These are phyloP conservation scores for Kuraishia capsulata DNA, from an alignment of 805 yeast genomes.

Conservation along the genomic window DNA sequence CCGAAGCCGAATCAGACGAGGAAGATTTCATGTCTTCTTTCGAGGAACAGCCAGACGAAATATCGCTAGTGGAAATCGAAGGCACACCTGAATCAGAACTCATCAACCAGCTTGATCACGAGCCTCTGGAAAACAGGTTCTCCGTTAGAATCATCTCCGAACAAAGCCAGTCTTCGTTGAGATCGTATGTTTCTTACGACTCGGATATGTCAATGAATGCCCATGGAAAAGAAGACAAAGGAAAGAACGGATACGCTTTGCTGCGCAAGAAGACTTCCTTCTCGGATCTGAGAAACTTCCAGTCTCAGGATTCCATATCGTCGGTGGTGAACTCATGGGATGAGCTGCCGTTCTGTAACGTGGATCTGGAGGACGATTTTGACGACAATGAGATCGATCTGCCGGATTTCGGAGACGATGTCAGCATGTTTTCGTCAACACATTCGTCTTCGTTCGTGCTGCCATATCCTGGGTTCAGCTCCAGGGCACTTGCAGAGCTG, in stretches of 20 bases:
- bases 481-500: constrained; percentile 61
- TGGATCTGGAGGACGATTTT: not conserved
- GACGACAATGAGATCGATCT: constrained; percentile 4
- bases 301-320: not conserved
- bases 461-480: constrained; percentile 38
- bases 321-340: constrained; percentile 6
- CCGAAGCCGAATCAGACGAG: constrained; percentile 2
- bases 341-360: not conserved
- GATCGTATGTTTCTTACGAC: constrained; percentile 53
- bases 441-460: constrained; percentile 20
- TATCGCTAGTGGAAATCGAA: not conserved
- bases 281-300: constrained; percentile 30
- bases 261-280: constrained; percentile 42
- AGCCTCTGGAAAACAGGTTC: constrained; percentile 7
- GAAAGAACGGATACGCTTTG: constrained; percentile 14
- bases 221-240: constrained; percentile 9
- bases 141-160: constrained; percentile 23
- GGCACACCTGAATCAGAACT: not conserved
- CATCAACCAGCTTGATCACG: no score
- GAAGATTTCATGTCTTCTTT: constrained; percentile 5
- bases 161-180: constrained; percentile 27
- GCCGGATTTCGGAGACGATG: constrained; percentile 3
- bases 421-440: constrained; percentile 20
- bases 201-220: constrained; percentile 34
- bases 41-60: constrained; percentile 2